Percentiles rank a stretch among this genome's conserved stretches.
These are phyloP conservation scores for Acanthamoeba culbertsoni DNA, from an alignment of 208 protist species.

Conservation along the genomic window DNA sequence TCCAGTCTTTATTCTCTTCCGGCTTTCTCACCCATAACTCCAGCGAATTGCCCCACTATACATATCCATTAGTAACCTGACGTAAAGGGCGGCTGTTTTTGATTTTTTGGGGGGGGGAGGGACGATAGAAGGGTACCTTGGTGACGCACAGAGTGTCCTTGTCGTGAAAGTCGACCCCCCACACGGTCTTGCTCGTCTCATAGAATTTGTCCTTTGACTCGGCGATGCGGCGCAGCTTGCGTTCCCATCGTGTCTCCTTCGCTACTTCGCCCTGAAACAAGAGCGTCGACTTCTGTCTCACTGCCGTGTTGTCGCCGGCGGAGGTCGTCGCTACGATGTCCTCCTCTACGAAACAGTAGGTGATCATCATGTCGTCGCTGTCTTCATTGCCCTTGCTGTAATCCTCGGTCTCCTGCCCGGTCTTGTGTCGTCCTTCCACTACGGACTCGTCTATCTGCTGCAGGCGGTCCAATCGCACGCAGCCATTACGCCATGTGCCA, in stretches of 20 bases:
- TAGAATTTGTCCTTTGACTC: neutral
- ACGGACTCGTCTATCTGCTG: neutral
- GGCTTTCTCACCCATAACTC: neutral
- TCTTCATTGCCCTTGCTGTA: neutral
- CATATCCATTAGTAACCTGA: too few species aligned
- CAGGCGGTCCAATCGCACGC: neutral
- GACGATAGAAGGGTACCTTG: neutral
- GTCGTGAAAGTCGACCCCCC: neutral
- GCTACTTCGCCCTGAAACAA: neutral
- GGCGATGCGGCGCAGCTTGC: constrained; percentile 7
- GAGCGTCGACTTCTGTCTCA: neutral
- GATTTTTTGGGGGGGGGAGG: too few species aligned
- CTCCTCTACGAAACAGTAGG: constrained; percentile 3
- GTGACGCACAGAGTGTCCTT: neutral
- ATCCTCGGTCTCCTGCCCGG: neutral
- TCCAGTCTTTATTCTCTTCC: neutral
- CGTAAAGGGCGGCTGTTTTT: too few species aligned
- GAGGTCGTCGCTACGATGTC: neutral
- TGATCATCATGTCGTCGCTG: constrained; percentile 8
- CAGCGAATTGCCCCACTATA: neutral
- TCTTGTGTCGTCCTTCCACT: neutral
- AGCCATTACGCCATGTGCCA: neutral
- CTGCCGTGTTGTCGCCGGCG: neutral
- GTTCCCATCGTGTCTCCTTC: neutral
- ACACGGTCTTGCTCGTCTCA: neutral